phyloP scores from a whole-genome alignment of 257 asterid species.

The Solanum dulcamara region DNA sequence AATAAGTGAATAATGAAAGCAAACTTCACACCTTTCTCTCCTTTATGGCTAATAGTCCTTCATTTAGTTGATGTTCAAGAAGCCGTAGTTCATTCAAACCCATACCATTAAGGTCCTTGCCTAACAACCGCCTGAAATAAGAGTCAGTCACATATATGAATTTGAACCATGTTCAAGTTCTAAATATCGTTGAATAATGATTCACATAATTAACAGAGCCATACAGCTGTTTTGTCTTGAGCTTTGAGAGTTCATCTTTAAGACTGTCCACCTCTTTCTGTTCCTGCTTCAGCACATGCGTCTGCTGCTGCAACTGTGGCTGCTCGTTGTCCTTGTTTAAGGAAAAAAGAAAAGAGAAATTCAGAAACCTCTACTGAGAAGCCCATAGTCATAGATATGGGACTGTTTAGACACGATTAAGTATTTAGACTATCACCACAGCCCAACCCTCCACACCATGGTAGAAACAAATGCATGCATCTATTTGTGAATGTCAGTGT shows the following conservation, averaged over 20 bases:
- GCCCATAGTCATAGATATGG: background rate
- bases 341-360: background rate
- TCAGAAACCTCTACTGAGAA: background rate
- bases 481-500: background rate
- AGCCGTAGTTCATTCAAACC: conserved; percentile 38
- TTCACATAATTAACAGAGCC: conserved; percentile 5
- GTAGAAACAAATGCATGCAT: background rate
- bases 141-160: background rate
- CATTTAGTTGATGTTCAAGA: conserved; percentile 49
- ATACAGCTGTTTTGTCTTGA: conserved; percentile 45
- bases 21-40: conserved; percentile 49
- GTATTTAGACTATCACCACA: background rate
- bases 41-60: conserved; percentile 44
- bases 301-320: background rate
- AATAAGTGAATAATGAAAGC: background rate
- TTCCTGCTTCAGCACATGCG: conserved; percentile 19
- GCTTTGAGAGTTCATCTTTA: conserved; percentile 46
- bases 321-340: background rate
- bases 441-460: background rate
- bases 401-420: background rate
- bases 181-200: background rate
- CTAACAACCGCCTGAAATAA: conserved; percentile 46
- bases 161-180: background rate
- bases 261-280: conserved; percentile 37
- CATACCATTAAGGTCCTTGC: conserved; percentile 47